Evolutionary conservation across 1,284 basidiomycete genomes (phyloP), one percentile per base, ranked within the genome.

Genomic region (Leccinum pallidistipes): DNA sequence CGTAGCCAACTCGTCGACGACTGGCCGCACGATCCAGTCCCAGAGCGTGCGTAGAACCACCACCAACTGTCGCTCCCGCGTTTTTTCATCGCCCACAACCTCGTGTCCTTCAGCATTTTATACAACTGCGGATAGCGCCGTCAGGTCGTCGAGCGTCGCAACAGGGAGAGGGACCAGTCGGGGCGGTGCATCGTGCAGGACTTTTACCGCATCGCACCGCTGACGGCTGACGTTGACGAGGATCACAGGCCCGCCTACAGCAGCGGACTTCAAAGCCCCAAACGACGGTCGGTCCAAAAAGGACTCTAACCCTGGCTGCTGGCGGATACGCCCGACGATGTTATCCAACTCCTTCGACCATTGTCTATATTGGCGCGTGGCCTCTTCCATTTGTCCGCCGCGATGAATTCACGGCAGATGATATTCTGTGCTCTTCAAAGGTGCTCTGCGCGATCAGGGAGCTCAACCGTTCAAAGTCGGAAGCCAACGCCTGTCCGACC

Each of bases 181-280:
- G 2, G 67, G 69, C 8, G 60, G 55, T 14, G 62, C 62, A 24
- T 67, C 64, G 8, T 66, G 32, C 29, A 66, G 55, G 32, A 76
- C 56, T 32, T 76, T 73, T 43, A 77, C 24, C 3, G 69, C 74
- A 59, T 78, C 72, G 31, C 74, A 76, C 9, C 70, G 67, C 56
- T 58, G 60, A 36, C 34, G 29, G 53, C 65, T 67, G 50, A 68
- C 50, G 50, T 77, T 80, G 52, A 80, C 61, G 27, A 79, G 60
- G 53, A 80, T 73, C 18, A 80, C 75, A 3, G 78, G 79, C 3
- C 79, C 79, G 7, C 69, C 70, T 0, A 57, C 57, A 2, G 76
- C 73, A 38, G 71, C 74, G 7, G 40, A 32, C 40, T 63, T 66
- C n/a, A 79, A 62, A 18, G 54, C 52, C 24, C 61, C 40, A 60